phyloP scores from a whole-genome alignment of 1,284 basidiomycete species.

The Malassezia caprae region DNA sequence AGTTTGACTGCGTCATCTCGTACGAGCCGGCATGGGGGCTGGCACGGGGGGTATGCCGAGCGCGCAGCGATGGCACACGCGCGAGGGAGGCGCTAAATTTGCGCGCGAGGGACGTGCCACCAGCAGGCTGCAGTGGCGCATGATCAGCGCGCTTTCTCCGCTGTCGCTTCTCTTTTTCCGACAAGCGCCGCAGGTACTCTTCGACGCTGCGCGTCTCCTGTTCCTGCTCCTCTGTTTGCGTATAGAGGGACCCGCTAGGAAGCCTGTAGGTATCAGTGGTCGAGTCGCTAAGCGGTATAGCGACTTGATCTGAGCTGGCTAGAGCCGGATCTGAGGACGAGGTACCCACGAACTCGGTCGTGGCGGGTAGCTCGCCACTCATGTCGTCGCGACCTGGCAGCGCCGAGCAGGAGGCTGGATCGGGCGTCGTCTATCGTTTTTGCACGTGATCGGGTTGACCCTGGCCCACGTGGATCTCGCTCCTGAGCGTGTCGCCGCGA shows the following conservation, averaged over 20 bases:
- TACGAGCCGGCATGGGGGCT: neutral
- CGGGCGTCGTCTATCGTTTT: neutral
- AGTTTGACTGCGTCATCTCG: slow-evolving; percentile 5
- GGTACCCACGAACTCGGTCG: neutral
- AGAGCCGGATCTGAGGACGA: neutral
- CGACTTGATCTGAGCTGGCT: neutral
- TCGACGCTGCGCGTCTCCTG: slow-evolving; percentile 15
- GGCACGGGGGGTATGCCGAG: slow-evolving; percentile 2
- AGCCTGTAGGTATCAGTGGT: neutral
- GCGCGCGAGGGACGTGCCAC: slow-evolving; percentile 7
- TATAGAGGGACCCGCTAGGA: neutral
- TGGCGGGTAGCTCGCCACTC: neutral
- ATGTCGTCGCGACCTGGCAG: neutral
- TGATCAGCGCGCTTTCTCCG: neutral
- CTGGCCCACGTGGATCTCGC: neutral
- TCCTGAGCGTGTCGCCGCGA: neutral
- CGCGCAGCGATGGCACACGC: slow-evolving; percentile 3
- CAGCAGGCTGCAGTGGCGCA: neutral
- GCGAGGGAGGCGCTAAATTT: slow-evolving; percentile 9
- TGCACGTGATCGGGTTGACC: slow-evolving; percentile 14
- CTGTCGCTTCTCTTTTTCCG: slow-evolving; percentile 9
- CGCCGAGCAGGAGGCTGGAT: neutral
- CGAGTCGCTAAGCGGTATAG: neutral
- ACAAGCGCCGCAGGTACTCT: slow-evolving; percentile 13
- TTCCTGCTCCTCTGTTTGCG: slow-evolving; percentile 13